Percentiles rank a stretch among this genome's conserved stretches.
Conservation (phyloP, 208 protist species). For the Vickermania ingenoplastis region DNA sequence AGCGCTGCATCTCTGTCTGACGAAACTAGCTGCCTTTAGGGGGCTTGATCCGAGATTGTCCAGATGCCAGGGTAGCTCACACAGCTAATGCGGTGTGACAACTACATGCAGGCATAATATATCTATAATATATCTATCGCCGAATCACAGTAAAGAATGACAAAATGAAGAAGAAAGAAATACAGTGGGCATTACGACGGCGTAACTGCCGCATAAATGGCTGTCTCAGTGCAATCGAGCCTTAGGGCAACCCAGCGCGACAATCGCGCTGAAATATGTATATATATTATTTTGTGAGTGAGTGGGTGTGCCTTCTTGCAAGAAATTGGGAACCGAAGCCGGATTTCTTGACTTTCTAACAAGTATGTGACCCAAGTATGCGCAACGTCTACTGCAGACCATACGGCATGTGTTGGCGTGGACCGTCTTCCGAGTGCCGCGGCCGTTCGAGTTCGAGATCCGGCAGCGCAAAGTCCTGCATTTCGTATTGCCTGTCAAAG, state of each 20-base stretch:
- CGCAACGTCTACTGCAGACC: conserved; percentile 53
- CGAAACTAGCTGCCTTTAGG: too few relatives aligned
- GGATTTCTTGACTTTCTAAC: neutral
- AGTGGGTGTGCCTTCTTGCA: neutral
- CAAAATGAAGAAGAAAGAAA: too few relatives aligned
- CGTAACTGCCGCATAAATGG: too few relatives aligned
- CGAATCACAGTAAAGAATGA: too few relatives aligned
- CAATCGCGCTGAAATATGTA: too few relatives aligned
- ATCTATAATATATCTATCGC: too few relatives aligned
- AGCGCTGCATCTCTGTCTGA: neutral
- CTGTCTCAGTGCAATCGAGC: neutral
- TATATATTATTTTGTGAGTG: neutral
- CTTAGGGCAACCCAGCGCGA: neutral
- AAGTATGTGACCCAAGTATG: neutral
- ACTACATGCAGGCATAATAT: too few relatives aligned
- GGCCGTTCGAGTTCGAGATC: conserved; percentile 80
- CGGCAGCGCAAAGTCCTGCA: conserved; percentile 86
- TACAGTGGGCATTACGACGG: too few relatives aligned
- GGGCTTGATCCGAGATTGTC: neutral
- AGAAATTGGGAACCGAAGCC: neutral
- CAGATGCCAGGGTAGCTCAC: neutral
- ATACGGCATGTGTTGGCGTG: conserved; percentile 82
- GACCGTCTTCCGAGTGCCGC: conserved; percentile 68
- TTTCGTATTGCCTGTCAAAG: conserved; percentile 88
- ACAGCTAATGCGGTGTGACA: too few relatives aligned